These are phyloP conservation scores for Leccinum truebloodii DNA, from an alignment of 768 basidiomycete genomes.

Conservation along the genomic window DNA sequence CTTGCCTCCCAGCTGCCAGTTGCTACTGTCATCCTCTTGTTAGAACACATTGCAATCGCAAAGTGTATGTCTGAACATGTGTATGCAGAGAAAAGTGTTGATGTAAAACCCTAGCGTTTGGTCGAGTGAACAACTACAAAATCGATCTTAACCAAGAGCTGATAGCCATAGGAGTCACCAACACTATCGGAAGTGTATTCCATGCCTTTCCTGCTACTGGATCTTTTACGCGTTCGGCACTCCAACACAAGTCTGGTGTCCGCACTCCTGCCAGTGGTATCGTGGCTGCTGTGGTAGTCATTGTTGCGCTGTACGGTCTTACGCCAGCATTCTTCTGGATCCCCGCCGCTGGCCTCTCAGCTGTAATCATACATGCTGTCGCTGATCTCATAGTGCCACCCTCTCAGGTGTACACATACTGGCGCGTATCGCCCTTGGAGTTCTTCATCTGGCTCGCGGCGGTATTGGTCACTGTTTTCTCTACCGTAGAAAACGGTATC, in stretches of 20 bases:
- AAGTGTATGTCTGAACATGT: neutral
- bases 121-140: neutral
- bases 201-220: neutral
- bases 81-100: neutral
- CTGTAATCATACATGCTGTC: neutral
- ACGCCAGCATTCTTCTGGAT: neutral
- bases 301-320: neutral
- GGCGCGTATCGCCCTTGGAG: neutral
- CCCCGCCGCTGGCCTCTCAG: neutral
- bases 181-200: neutral
- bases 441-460: neutral
- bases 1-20: neutral
- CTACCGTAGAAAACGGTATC: neutral
- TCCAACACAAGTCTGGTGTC: neutral
- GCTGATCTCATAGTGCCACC: neutral
- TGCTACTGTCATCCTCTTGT: neutral
- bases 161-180: neutral
- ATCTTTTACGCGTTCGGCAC: neutral
- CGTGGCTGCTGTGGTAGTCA: neutral
- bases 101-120: neutral
- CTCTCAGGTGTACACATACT: neutral
- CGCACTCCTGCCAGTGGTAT: neutral
- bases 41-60: neutral
- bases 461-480: neutral
- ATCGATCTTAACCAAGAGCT: neutral